Conservation (phyloP, 768 basidiomycete genomes). For the Clathrus columnatus region DNA sequence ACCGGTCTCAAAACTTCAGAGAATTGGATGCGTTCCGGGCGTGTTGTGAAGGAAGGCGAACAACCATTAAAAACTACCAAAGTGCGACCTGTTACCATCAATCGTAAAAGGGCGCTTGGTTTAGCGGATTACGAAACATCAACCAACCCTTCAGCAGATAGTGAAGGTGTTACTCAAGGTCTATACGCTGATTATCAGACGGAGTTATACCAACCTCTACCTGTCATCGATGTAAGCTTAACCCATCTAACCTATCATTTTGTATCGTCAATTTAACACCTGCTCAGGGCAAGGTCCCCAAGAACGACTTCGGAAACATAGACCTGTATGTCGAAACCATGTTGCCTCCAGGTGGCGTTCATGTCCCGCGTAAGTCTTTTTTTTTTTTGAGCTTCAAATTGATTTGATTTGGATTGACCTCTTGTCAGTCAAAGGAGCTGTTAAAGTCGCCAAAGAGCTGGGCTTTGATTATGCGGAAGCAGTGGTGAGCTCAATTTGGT, state of each 20-base stretch:
- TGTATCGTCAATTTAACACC: not conserved
- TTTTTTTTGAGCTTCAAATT: conserved; percentile 10
- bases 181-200: conserved; percentile 83
- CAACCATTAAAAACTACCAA: conserved; percentile 91
- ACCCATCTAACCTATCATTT: not conserved
- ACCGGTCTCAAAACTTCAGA: conserved; percentile 75
- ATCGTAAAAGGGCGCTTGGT: conserved; percentile 66
- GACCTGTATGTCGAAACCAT: conserved; percentile 93
- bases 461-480: conserved; percentile 92
- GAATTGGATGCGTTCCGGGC: conserved; percentile 89
- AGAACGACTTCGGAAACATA: conserved; percentile 95
- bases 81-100: conserved; percentile 71
- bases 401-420: conserved; percentile 10
- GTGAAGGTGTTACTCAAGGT: conserved; percentile 62
- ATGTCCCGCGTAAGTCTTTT: conserved; percentile 75
- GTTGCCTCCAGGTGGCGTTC: conserved; percentile 80
- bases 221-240: conserved; percentile 69
- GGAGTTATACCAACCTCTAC: conserved; percentile 65
- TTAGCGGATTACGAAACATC: conserved; percentile 23
- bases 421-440: conserved; percentile 66
- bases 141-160: conserved; percentile 28
- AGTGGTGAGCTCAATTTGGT: conserved; percentile 53
- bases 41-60: conserved; percentile 57
- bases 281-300: conserved; percentile 78
- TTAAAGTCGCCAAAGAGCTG: conserved; percentile 80